phyloP scores from a whole-genome alignment of 441 rosid species.

The Pelargonium citronellum region DNA sequence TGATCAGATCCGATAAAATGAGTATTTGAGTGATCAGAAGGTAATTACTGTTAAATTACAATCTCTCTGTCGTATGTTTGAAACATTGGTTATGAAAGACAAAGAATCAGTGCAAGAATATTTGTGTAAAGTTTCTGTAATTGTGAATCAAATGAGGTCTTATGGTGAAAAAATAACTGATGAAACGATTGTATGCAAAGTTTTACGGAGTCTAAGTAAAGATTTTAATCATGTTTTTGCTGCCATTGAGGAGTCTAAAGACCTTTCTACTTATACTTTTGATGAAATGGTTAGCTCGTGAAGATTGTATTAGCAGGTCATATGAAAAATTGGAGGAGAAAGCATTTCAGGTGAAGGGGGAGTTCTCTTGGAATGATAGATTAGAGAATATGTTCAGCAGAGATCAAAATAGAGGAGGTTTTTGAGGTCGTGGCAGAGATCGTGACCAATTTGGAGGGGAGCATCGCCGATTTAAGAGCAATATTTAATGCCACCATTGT shows the following conservation, averaged over 20 bases:
- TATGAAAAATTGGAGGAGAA: background rate
- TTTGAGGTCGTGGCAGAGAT: background rate
- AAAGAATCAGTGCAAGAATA: background rate
- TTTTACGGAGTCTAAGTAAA: background rate
- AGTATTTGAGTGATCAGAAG: background rate
- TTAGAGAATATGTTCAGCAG: background rate
- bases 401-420: too few species aligned
- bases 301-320: background rate
- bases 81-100: background rate
- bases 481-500: background rate
- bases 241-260: slow-evolving; percentile 9
- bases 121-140: background rate
- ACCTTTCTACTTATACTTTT: background rate
- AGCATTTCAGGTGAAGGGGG: background rate
- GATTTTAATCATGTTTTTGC: slow-evolving; percentile 9
- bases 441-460: background rate
- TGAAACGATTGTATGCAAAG: background rate
- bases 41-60: background rate
- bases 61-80: background rate
- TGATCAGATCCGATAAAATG: too few species aligned
- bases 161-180: background rate
- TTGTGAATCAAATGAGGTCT: slow-evolving; percentile 8
- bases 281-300: slow-evolving; percentile 16
- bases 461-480: too few species aligned
- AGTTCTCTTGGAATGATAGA: too few species aligned